Conservation (phyloP, 148 eudicot species). For the Talinum fruticosum region DNA sequence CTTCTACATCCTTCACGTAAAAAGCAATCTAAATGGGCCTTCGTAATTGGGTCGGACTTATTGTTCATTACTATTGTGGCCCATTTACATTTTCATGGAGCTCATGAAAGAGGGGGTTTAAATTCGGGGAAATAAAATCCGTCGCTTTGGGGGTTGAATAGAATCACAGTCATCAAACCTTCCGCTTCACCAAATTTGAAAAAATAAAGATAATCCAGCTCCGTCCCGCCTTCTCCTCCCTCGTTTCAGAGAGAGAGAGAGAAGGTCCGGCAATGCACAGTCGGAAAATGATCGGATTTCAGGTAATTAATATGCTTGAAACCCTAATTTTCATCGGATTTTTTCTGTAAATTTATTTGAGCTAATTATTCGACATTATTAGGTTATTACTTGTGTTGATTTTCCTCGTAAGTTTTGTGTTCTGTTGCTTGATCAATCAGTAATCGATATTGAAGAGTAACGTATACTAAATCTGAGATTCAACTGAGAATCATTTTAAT, state of each 20-base stretch:
- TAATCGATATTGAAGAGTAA: background rate
- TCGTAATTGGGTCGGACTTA: no score
- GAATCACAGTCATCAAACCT: background rate
- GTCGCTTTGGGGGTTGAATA: background rate
- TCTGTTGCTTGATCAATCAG: background rate
- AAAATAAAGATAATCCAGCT: background rate
- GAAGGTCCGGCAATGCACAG: background rate
- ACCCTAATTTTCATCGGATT: background rate
- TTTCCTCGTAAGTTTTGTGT: background rate
- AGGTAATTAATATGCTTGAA: conserved; percentile 5
- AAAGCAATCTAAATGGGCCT: background rate
- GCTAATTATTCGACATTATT: no score
- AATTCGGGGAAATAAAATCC: background rate
- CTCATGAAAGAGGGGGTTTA: background rate
- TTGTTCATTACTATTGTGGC: no score
- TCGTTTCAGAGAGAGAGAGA: background rate
- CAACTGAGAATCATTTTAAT: background rate
- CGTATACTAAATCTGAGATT: background rate
- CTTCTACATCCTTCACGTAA: background rate
- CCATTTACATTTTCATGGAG: background rate
- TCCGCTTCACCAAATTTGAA: background rate
- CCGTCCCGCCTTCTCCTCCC: background rate
- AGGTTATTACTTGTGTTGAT: background rate
- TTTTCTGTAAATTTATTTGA: background rate
- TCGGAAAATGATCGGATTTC: background rate